These are phyloP conservation scores for Osmanthus fragrans DNA, from an alignment of 257 asterid genomes.

Conservation along the genomic window DNA sequence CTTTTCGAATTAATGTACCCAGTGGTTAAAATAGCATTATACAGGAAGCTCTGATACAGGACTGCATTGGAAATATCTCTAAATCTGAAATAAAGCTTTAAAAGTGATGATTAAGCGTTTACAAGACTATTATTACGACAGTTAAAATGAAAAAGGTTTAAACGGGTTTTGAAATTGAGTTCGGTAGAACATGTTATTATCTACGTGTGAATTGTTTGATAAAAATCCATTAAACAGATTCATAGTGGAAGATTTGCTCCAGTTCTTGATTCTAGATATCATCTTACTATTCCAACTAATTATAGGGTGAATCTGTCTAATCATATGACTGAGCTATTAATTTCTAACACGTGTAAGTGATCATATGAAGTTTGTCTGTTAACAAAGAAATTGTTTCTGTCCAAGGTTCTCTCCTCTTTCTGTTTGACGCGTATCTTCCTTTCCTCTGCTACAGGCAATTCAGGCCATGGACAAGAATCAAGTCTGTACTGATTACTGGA, in stretches of 20 bases:
- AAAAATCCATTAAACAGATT: background rate
- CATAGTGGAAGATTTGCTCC: background rate
- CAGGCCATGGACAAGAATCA: constrained; percentile 77
- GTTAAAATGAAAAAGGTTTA: background rate
- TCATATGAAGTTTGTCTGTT: background rate
- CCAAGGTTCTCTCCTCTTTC: constrained; percentile 3
- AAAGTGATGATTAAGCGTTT: background rate
- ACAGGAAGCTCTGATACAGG: background rate
- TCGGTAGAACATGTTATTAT: background rate
- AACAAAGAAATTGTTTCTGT: background rate
- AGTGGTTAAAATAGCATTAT: background rate
- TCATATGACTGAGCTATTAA: background rate
- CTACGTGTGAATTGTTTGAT: background rate
- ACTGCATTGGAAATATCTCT: background rate
- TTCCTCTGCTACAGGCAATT: constrained; percentile 52
- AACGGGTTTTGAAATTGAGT: background rate
- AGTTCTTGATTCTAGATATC: background rate
- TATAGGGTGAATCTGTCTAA: constrained; percentile 1
- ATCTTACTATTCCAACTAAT: background rate
- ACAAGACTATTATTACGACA: background rate
- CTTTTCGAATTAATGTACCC: constrained; percentile 7
- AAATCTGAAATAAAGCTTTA: background rate
- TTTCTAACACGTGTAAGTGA: background rate
- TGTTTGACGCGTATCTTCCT: constrained; percentile 5
- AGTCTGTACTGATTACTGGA: constrained; percentile 74